These are phyloP conservation scores for Pholiota conissans DNA, from an alignment of 768 basidiomycete species.

Conservation along the genomic window DNA sequence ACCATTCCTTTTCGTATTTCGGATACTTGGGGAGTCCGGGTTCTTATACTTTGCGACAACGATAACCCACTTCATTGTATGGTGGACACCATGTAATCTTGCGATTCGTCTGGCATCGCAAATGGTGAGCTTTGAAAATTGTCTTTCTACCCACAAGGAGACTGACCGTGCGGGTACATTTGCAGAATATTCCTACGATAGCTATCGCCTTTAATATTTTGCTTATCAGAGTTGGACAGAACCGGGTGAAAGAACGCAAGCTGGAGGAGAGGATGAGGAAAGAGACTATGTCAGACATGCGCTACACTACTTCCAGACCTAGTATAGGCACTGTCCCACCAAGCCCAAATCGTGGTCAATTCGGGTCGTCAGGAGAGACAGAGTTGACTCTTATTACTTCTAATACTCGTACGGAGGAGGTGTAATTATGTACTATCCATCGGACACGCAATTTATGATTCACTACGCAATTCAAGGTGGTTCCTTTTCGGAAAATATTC, in stretches of 20 bases:
- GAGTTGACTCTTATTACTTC: no score
- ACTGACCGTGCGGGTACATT: no score
- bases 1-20: background rate
- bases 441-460: no score
- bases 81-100: slow-evolving; percentile 4
- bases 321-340: no score
- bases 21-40: background rate
- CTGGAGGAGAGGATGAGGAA: background rate
- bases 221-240: background rate
- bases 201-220: slow-evolving; percentile 4
- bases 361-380: no score
- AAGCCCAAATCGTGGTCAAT: no score
- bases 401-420: no score
- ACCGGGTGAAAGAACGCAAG: background rate
- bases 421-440: no score
- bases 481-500: no score
- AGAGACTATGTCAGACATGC: background rate
- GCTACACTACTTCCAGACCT: background rate
- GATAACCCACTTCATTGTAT: slow-evolving; percentile 2
- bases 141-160: no score
- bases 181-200: slow-evolving; percentile 1
- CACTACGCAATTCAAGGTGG: no score
- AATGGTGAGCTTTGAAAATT: background rate
- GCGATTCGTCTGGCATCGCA: background rate
- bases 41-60: slow-evolving; percentile 1